Evolutionary conservation across 441 rosid species (phyloP).

Genomic region (Populus hybrid): DNA sequence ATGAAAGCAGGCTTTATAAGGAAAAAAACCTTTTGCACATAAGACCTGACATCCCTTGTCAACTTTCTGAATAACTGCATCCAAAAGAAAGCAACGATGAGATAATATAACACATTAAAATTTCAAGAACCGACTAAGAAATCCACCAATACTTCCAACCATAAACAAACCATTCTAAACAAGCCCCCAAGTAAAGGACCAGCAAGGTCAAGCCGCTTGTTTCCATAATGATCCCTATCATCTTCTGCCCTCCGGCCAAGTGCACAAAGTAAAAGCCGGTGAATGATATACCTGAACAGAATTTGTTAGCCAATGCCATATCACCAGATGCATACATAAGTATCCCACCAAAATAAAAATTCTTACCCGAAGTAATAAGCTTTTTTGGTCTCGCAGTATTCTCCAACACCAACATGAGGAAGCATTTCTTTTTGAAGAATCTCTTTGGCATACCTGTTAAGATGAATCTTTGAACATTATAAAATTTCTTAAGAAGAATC

Average conservation of each 20-base stretch:
- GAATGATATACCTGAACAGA: slow-evolving; percentile 76
- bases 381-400: slow-evolving; percentile 90
- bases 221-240: slow-evolving; percentile 98
- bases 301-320: slow-evolving; percentile 4
- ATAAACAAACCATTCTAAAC: slow-evolving; percentile 76
- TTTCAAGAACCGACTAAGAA: not conserved
- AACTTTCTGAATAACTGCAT: slow-evolving; percentile 93
- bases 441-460: slow-evolving; percentile 87
- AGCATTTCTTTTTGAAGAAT: slow-evolving; percentile 99
- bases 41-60: slow-evolving; percentile 84
- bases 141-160: not conserved
- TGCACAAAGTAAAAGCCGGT: slow-evolving; percentile 91
- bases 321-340: not conserved
- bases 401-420: slow-evolving; percentile 94
- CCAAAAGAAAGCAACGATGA: slow-evolving; percentile 18
- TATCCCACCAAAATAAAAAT: slow-evolving; percentile 4
- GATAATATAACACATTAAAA: slow-evolving; percentile 8
- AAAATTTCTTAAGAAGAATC: slow-evolving; percentile 18
- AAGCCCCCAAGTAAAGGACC: slow-evolving; percentile 98
- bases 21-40: slow-evolving; percentile 83
- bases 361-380: slow-evolving; percentile 96
- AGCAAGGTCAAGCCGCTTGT: slow-evolving; percentile 99
- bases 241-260: slow-evolving; percentile 95
- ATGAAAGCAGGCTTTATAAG: slow-evolving; percentile 12
- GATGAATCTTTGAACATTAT: slow-evolving; percentile 24